These are phyloP conservation scores for Abelmoschus esculentus DNA, from an alignment of 345 rosid genomes.

Conservation along the genomic window DNA sequence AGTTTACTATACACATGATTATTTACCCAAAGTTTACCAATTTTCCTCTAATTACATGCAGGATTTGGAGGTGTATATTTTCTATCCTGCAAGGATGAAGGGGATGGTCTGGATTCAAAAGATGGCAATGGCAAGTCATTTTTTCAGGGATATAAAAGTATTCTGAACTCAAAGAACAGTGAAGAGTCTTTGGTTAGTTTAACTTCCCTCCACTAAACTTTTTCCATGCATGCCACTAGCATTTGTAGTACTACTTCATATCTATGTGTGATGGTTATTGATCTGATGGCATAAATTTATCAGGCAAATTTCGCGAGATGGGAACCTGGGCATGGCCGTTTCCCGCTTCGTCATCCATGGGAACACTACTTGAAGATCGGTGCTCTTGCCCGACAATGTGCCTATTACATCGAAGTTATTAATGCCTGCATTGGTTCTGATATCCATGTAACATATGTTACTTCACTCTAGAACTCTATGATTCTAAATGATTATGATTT, in stretches of 20 bases:
- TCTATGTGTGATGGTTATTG: not conserved
- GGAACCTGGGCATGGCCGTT: constrained; percentile 81
- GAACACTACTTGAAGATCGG: constrained; percentile 58
- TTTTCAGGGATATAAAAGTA: constrained; percentile 40
- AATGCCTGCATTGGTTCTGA: constrained; percentile 37
- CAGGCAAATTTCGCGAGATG: constrained; percentile 84
- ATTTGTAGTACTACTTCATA: constrained; percentile 7
- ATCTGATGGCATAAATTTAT: not conserved
- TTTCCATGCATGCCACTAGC: constrained; percentile 16
- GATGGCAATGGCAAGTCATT: constrained; percentile 25
- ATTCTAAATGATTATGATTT: no score
- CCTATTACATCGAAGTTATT: constrained; percentile 61
- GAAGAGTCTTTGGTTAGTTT: constrained; percentile 62
- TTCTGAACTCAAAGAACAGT: constrained; percentile 43
- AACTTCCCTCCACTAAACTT: not conserved
- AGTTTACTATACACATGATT: not conserved
- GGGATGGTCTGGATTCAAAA: not conserved
- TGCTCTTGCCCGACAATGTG: constrained; percentile 61
- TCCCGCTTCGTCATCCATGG: constrained; percentile 70
- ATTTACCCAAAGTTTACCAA: not conserved
- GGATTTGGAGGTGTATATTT: constrained; percentile 62
- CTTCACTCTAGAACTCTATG: no score
- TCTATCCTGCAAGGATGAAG: constrained; percentile 16
- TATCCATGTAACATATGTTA: constrained; percentile 26
- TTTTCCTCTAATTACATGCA: constrained; percentile 6